These are phyloP conservation scores for Penicillium psychrosexuale DNA, from an alignment of 2,329 filamentous ascomycete species.

Conservation along the genomic window DNA sequence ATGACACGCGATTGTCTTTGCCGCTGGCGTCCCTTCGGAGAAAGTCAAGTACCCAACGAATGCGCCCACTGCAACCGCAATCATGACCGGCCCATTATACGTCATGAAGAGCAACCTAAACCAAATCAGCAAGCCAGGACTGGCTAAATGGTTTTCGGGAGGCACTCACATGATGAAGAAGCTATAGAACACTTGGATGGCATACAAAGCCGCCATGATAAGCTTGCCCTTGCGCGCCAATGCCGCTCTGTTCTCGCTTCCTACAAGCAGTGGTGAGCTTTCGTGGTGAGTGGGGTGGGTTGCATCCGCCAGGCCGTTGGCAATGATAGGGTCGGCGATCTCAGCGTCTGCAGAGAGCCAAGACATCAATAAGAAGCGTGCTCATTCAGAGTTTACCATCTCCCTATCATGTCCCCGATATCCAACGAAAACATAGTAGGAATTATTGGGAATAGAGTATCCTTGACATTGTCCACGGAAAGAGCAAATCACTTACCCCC, in stretches of 20 bases:
- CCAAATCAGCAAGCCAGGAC: not conserved
- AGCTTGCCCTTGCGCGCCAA: conserved; percentile 68
- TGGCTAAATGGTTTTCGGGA: not conserved
- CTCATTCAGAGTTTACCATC: conserved; percentile 18
- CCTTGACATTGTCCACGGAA: conserved; percentile 1
- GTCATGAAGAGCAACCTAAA: conserved; percentile 96
- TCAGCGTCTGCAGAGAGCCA: conserved; percentile 35
- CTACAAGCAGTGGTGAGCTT: conserved; percentile 72
- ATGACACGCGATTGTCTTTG: conserved; percentile 90
- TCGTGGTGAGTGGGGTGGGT: conserved; percentile 42
- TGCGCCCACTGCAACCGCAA: conserved; percentile 81
- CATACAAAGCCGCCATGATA: conserved; percentile 80
- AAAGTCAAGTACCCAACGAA: conserved; percentile 86
- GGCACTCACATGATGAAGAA: conserved; percentile 96
- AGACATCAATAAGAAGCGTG: conserved; percentile 29
- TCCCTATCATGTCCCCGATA: conserved; percentile 6
- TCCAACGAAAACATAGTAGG: not conserved
- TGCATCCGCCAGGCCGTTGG: conserved; percentile 22
- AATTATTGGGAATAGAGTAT: not conserved
- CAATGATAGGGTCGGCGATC: conserved; percentile 30
- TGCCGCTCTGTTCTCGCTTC: conserved; percentile 61
- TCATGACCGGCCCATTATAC: conserved; percentile 99
- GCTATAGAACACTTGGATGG: conserved; percentile 92
- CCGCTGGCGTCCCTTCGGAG: conserved; percentile 64
- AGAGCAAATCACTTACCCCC: conserved; percentile 32